Conservation (phyloP, 352 stramenopile genomes). For the Ochromonadaceae sp. region DNA sequence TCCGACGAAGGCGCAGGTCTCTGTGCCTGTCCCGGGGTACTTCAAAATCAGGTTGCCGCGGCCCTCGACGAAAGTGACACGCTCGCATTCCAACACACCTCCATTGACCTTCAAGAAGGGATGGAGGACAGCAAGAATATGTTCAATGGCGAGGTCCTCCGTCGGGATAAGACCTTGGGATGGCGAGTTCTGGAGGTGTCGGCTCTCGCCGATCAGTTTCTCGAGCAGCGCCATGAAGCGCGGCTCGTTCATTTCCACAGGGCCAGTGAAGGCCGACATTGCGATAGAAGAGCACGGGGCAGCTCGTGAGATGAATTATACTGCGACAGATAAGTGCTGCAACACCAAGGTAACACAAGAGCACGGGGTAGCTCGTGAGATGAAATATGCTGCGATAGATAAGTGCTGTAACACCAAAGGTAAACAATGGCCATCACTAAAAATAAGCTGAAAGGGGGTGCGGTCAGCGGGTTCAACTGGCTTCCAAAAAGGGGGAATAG, state of each 20-base stretch:
- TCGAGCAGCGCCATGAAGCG: slow-evolving; percentile 56
- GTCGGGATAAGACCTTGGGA: slow-evolving; percentile 44
- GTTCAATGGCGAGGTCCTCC: slow-evolving; percentile 66
- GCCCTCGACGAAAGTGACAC: slow-evolving; percentile 55
- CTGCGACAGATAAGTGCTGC: too few relatives aligned
- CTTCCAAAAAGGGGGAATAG: too few relatives aligned
- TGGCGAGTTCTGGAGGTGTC: slow-evolving; percentile 38
- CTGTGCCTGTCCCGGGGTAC: slow-evolving; percentile 44
- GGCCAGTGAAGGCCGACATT: background rate
- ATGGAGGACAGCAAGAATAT: slow-evolving; percentile 58
- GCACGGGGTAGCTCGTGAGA: too few relatives aligned
- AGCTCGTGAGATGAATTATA: too few relatives aligned
- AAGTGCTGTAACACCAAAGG: too few relatives aligned
- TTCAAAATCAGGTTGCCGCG: slow-evolving; percentile 77
- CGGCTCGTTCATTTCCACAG: slow-evolving; percentile 42
- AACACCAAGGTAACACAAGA: too few relatives aligned
- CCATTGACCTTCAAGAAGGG: slow-evolving; percentile 54
- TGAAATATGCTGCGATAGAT: too few relatives aligned
- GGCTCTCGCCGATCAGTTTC: slow-evolving; percentile 59
- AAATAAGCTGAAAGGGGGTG: too few relatives aligned
- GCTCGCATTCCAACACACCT: slow-evolving; percentile 45
- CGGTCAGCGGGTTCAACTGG: too few relatives aligned
- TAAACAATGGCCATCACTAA: too few relatives aligned
- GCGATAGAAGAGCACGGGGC: too few relatives aligned
- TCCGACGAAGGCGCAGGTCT: slow-evolving; percentile 50